Conservation (phyloP, 768 basidiomycete species). For the Xerocomus potaroensis region DNA sequence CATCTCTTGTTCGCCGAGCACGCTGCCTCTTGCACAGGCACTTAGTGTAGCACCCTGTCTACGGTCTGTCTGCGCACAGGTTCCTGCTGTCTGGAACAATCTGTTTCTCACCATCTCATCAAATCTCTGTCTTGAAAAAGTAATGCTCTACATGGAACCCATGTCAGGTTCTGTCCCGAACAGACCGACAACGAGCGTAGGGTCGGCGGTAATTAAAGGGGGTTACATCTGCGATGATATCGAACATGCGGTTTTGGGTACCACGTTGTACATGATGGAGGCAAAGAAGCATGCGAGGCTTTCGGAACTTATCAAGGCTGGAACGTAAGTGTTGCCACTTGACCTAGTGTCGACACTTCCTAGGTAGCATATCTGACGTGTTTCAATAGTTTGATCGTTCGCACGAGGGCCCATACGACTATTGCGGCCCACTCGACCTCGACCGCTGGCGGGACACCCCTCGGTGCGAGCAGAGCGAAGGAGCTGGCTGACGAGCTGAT, state of each 20-base stretch:
- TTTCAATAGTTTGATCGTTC: constrained; percentile 30
- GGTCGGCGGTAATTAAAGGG: constrained; percentile 13
- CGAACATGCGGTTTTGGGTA: constrained; percentile 38
- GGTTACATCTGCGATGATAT: constrained; percentile 6
- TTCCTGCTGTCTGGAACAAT: constrained; percentile 58
- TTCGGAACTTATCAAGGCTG: constrained; percentile 49
- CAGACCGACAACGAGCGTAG: background rate
- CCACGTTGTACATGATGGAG: constrained; percentile 55
- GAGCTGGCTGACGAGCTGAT: constrained; percentile 52
- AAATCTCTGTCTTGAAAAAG: constrained; percentile 47
- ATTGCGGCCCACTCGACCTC: constrained; percentile 15
- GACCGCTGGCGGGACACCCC: constrained; percentile 16
- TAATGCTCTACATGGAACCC: constrained; percentile 35
- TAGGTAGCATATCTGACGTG: background rate
- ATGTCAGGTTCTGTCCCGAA: constrained; percentile 8
- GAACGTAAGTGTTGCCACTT: constrained; percentile 39
- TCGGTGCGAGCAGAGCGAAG: constrained; percentile 63
- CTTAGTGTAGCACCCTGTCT: constrained; percentile 40
- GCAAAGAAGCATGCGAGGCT: constrained; percentile 50
- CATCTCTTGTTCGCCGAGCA: constrained; percentile 38
- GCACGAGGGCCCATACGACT: constrained; percentile 36
- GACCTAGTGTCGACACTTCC: constrained; percentile 6
- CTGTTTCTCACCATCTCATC: constrained; percentile 44
- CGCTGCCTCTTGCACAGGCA: constrained; percentile 32
- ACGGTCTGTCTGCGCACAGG: constrained; percentile 46